Percentiles rank a stretch among this genome's conserved stretches.
Conservation (phyloP, 2,329 filamentous ascomycete species). For the Emericellopsis cladophorae region DNA sequence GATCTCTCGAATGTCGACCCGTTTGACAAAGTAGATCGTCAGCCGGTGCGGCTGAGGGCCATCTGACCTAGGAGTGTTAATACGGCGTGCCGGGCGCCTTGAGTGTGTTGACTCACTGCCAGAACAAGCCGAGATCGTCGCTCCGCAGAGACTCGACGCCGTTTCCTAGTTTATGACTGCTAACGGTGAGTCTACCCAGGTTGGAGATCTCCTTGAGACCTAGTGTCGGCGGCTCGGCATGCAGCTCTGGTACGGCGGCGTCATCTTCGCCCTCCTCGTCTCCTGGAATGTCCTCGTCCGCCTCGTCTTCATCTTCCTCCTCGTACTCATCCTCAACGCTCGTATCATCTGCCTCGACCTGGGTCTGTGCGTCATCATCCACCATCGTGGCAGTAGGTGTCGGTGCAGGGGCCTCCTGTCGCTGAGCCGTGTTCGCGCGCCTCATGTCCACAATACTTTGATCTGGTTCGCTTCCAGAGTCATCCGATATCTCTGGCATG, state of each 20-base stretch:
- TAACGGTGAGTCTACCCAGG: slow-evolving; percentile 71
- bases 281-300: slow-evolving; percentile 21
- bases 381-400: too few relatives aligned
- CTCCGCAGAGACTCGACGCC: slow-evolving; percentile 64
- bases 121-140: slow-evolving; percentile 61
- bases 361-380: background rate
- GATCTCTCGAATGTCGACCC: slow-evolving; percentile 65
- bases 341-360: slow-evolving; percentile 17
- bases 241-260: slow-evolving; percentile 12
- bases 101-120: slow-evolving; percentile 47
- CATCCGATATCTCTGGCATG: slow-evolving; percentile 20
- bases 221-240: slow-evolving; percentile 38
- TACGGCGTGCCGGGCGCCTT: background rate
- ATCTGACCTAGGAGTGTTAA: slow-evolving; percentile 45
- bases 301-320: slow-evolving; percentile 15
- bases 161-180: slow-evolving; percentile 68
- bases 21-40: slow-evolving; percentile 76
- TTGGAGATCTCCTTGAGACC: slow-evolving; percentile 75
- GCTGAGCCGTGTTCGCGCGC: slow-evolving; percentile 4
- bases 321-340: slow-evolving; percentile 8
- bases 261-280: slow-evolving; percentile 24
- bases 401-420: slow-evolving; percentile 6
- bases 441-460: slow-evolving; percentile 20
- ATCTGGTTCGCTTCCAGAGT: slow-evolving; percentile 22
- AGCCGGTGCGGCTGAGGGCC: slow-evolving; percentile 73